Evolutionary conservation across 2,329 filamentous ascomycete species (phyloP).

Genomic region (Coleophoma crateriformis): DNA sequence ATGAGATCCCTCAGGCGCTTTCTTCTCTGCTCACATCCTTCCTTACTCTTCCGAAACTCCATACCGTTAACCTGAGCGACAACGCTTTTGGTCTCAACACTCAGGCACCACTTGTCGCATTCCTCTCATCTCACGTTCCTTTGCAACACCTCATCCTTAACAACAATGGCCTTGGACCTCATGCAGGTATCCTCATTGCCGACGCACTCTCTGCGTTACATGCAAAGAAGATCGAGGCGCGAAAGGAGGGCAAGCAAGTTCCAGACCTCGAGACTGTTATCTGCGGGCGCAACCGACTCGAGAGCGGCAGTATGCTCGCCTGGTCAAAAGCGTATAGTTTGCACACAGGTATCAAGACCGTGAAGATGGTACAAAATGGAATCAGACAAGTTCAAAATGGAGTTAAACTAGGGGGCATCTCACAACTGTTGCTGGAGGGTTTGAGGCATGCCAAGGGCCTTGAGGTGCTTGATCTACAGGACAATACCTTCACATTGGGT

Average conservation of each 20-base stretch:
- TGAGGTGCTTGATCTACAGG: conserved; percentile 81
- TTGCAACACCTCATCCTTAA: conserved; percentile 94
- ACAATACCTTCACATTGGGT: conserved; percentile 88
- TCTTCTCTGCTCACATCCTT: conserved; percentile 80
- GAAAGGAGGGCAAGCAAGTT: conserved; percentile 65
- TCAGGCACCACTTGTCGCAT: conserved; percentile 85
- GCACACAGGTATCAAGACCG: conserved; percentile 72
- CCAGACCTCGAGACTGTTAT: conserved; percentile 92
- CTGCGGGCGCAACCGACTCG: conserved; percentile 90
- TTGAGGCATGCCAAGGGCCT: conserved; percentile 65
- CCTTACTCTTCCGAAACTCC: conserved; percentile 77
- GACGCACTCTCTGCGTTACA: conserved; percentile 81
- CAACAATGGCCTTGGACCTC: conserved; percentile 94
- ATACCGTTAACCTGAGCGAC: conserved; percentile 92
- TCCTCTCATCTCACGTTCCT: conserved; percentile 81
- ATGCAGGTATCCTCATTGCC: conserved; percentile 83
- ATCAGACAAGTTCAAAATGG: conserved; percentile 89
- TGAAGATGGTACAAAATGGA: conserved; percentile 98
- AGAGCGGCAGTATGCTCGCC: conserved; percentile 92
- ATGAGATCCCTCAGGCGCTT: conserved; percentile 88
- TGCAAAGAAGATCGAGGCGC: conserved; percentile 73
- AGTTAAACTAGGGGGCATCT: conserved; percentile 90
- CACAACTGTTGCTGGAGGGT: conserved; percentile 72
- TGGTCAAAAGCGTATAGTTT: conserved; percentile 87
- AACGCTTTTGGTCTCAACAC: conserved; percentile 98